phyloP scores from a whole-genome alignment of 768 basidiomycete genomes.

The Mycena maculata region DNA sequence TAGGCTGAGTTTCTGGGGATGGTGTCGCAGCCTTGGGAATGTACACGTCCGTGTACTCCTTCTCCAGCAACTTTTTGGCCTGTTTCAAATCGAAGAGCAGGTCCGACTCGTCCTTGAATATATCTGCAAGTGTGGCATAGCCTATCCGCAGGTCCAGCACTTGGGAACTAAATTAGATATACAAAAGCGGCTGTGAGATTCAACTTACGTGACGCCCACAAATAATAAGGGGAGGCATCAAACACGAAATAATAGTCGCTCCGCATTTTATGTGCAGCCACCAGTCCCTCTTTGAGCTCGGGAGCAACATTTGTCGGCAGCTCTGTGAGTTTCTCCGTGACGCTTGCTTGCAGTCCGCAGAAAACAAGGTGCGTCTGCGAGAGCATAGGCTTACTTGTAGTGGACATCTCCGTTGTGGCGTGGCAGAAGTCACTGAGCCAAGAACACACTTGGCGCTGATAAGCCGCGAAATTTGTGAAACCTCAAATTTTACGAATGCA shows the following conservation, averaged over 20 bases:
- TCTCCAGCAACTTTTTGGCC: neutral
- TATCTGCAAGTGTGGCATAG: constrained; percentile 19
- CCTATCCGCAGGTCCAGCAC: constrained; percentile 23
- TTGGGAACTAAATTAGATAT: neutral
- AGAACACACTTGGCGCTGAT: neutral
- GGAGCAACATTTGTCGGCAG: no score
- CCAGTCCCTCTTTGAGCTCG: no score
- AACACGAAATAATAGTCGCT: constrained; percentile 34
- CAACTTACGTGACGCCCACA: constrained; percentile 19
- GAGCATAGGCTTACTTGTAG: constrained; percentile 33
- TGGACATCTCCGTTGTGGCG: constrained; percentile 34
- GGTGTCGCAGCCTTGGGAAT: neutral
- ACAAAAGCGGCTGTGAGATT: neutral
- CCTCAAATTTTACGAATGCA: no score
- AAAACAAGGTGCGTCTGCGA: no score
- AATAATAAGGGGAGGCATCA: constrained; percentile 33
- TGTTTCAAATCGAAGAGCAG: neutral
- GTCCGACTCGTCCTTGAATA: constrained; percentile 24
- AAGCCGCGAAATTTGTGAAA: no score
- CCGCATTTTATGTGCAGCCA: no score
- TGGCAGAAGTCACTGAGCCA: constrained; percentile 22
- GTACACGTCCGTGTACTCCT: neutral
- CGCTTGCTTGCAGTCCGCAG: no score
- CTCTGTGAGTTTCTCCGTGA: no score
- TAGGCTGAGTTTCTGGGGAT: neutral